These are phyloP conservation scores for Marchantia paleacea DNA, from an alignment of 225 moss, liverwort and hornwort genomes.

Conservation along the genomic window DNA sequence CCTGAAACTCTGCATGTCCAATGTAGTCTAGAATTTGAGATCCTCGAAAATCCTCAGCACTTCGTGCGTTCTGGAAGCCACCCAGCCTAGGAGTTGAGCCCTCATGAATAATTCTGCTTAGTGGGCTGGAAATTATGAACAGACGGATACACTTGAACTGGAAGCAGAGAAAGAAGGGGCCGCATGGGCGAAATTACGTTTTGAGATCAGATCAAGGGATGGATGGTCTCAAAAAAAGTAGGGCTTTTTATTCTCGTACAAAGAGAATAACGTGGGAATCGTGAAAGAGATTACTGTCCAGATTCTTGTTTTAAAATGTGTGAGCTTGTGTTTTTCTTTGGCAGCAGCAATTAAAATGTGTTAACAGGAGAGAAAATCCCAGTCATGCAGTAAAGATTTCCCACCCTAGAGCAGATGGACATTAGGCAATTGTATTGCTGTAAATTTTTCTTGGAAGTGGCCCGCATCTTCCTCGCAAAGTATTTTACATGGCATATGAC, in stretches of 20 bases:
- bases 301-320: background rate
- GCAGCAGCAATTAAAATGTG: background rate
- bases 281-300: background rate
- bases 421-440: background rate
- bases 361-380: background rate
- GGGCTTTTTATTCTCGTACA: background rate
- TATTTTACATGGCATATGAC: background rate
- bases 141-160: background rate
- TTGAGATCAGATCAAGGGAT: background rate
- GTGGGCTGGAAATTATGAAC: background rate
- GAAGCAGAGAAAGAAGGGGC: background rate
- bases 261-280: background rate
- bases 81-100: background rate
- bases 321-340: background rate
- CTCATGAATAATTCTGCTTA: background rate
- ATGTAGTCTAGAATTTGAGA: conserved; percentile 3
- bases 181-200: background rate
- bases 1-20: background rate
- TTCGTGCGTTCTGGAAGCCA: background rate
- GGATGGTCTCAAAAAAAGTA: background rate
- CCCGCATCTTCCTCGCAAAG: background rate
- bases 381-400: background rate
- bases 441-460: background rate
- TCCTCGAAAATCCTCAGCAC: background rate
- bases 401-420: background rate